These are phyloP conservation scores for Dioszegia hungarica DNA, from an alignment of 768 basidiomycete species.

Conservation along the genomic window DNA sequence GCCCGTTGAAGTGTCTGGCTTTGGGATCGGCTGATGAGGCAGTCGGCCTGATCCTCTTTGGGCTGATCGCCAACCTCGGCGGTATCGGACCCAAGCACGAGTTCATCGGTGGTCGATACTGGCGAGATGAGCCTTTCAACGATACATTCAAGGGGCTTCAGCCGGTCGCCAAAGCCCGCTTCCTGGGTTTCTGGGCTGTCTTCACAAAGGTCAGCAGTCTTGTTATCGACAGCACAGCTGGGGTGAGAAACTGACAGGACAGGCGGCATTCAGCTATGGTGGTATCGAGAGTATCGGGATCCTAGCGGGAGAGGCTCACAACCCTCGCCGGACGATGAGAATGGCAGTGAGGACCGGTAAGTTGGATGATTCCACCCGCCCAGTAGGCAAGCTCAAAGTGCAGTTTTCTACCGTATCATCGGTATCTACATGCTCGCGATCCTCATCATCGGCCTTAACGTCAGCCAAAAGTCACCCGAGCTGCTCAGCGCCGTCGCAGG, in stretches of 20 bases:
- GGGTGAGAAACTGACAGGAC: not conserved
- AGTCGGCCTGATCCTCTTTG: conserved; percentile 31
- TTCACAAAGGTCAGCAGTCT: conserved; percentile 4
- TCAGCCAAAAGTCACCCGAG: conserved; percentile 30
- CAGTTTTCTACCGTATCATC: conserved; percentile 32
- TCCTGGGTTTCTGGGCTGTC: conserved; percentile 10
- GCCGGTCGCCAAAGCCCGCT: not conserved
- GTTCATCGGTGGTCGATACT: conserved; percentile 13
- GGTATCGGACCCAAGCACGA: conserved; percentile 21
- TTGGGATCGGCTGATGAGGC: not conserved
- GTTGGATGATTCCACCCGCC: not conserved
- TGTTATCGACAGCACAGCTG: no score
- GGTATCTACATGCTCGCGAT: conserved; percentile 14
- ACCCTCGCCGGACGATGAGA: conserved; percentile 26
- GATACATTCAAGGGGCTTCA: conserved; percentile 2
- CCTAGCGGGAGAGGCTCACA: conserved; percentile 34
- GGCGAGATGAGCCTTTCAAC: conserved; percentile 14
- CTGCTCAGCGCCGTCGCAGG: conserved; percentile 12
- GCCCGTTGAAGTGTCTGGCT: no score
- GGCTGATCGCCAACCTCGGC: conserved; percentile 33
- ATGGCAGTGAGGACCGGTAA: conserved; percentile 15
- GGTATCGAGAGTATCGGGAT: conserved; percentile 20
- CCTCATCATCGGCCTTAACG: conserved; percentile 43
- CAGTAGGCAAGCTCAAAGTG: not conserved
- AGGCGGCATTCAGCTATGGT: not conserved